Conservation (phyloP, 139 green algal species). For the Desmodesmus armatus region DNA sequence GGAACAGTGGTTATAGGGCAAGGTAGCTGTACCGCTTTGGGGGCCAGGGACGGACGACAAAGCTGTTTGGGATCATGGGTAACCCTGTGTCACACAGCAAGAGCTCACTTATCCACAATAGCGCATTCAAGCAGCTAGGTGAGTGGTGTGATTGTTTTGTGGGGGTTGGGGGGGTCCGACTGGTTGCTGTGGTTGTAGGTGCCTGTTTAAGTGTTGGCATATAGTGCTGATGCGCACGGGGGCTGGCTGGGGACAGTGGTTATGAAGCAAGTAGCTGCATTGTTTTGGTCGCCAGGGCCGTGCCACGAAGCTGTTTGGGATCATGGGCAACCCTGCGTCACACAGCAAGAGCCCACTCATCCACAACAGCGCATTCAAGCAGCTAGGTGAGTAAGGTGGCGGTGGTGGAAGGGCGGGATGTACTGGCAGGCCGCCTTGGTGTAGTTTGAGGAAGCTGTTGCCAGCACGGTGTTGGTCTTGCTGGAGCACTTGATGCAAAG, state of each 20-base stretch:
- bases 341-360: conserved; percentile 89
- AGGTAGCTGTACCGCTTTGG: conserved; percentile 67
- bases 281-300: conserved; percentile 71
- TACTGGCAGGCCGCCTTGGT: no score
- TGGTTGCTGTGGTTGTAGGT: no score
- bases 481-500: no score
- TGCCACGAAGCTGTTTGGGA: conserved; percentile 83
- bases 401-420: no score
- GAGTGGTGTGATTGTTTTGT: no score
- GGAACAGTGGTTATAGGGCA: no score
- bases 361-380: conserved; percentile 89
- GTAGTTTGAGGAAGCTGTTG: no score
- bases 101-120: conserved; percentile 92
- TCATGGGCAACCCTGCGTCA: conserved; percentile 92
- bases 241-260: no score
- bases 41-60: conserved; percentile 73
- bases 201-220: no score
- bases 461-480: no score
- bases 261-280: conserved; percentile 45
- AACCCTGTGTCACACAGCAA: conserved; percentile 91
- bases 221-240: no score
- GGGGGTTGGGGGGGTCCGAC: no score
- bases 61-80: conserved; percentile 89
- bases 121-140: conserved; percentile 75
- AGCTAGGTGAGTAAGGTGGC: conserved; percentile 58